These are phyloP conservation scores for Penicillium sp. DNA, from an alignment of 2,329 filamentous ascomycete species.

Conservation along the genomic window DNA sequence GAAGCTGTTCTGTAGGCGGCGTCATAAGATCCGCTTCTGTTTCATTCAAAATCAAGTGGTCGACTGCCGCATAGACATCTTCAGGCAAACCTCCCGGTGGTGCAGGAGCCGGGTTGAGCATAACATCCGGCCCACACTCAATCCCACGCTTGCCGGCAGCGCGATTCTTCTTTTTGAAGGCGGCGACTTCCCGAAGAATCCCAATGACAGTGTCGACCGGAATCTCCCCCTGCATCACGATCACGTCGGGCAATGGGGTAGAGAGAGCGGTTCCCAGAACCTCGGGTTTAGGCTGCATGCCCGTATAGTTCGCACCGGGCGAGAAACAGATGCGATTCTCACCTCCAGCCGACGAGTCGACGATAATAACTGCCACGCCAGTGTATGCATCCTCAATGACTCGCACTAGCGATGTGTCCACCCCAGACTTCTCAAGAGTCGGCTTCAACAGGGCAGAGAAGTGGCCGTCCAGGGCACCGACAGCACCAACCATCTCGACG, in stretches of 20 bases:
- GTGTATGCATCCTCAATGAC: slow-evolving; percentile 53
- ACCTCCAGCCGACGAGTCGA: slow-evolving; percentile 65
- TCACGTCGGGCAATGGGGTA: slow-evolving; percentile 55
- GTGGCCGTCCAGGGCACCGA: slow-evolving; percentile 60
- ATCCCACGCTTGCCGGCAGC: slow-evolving; percentile 34
- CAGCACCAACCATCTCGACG: slow-evolving; percentile 71
- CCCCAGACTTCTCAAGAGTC: slow-evolving; percentile 60
- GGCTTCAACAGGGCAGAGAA: slow-evolving; percentile 61
- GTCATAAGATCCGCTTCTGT: slow-evolving; percentile 77
- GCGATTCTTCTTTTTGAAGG: slow-evolving; percentile 46
- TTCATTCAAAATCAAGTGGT: slow-evolving; percentile 85
- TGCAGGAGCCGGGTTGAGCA: slow-evolving; percentile 87
- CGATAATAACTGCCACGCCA: slow-evolving; percentile 72
- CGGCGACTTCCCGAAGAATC: slow-evolving; percentile 48
- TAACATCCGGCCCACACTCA: slow-evolving; percentile 55
- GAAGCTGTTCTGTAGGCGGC: slow-evolving; percentile 43
- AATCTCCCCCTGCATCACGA: slow-evolving; percentile 78
- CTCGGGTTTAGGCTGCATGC: slow-evolving; percentile 40
- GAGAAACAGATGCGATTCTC: slow-evolving; percentile 75
- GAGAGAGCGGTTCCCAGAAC: slow-evolving; percentile 40
- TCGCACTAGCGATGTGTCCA: slow-evolving; percentile 58
- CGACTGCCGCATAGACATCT: slow-evolving; percentile 64
- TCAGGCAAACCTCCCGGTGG: slow-evolving; percentile 68
- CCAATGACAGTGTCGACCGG: slow-evolving; percentile 64
- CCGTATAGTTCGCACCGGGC: slow-evolving; percentile 65